A percentile compares a stretch with the other conserved stretches of the same genome.
Conservation (phyloP, 2,329 filamentous ascomycete genomes). For the Hypoxylon rubiginosum region DNA sequence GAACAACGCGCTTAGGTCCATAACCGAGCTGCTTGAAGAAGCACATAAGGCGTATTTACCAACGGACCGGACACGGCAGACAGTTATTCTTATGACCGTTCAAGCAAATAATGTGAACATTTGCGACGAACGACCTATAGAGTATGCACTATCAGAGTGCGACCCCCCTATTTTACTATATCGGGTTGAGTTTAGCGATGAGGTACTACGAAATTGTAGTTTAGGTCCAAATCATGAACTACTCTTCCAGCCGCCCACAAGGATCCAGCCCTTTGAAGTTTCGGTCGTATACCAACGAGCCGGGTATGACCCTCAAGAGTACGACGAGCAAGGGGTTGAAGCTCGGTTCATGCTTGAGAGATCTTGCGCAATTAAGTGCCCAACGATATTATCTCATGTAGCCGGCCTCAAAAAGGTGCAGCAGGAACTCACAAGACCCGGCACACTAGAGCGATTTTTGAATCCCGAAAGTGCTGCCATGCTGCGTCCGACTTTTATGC, state of each 20-base stretch:
- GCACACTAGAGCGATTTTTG: slow-evolving; percentile 53
- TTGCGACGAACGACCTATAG: slow-evolving; percentile 60
- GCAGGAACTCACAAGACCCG: slow-evolving; percentile 54
- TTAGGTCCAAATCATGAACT: slow-evolving; percentile 52
- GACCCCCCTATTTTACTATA: slow-evolving; percentile 52
- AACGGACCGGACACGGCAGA: slow-evolving; percentile 34
- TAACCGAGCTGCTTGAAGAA: slow-evolving; percentile 50
- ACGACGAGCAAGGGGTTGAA: slow-evolving; percentile 50
- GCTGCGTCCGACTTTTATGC: slow-evolving; percentile 54
- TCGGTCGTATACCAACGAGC: slow-evolving; percentile 60
- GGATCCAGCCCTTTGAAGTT: slow-evolving; percentile 52
- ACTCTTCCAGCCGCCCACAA: slow-evolving; percentile 52
- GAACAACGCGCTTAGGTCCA: slow-evolving; percentile 52
- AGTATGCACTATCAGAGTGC: slow-evolving; percentile 56
- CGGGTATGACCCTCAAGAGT: slow-evolving; percentile 58
- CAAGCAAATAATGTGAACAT: slow-evolving; percentile 61
- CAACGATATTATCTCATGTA: slow-evolving; percentile 57
- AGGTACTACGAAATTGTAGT: slow-evolving; percentile 50
- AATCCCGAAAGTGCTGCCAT: slow-evolving; percentile 43
- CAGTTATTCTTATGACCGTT: slow-evolving; percentile 59
- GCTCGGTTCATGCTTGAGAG: slow-evolving; percentile 54
- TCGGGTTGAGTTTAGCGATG: slow-evolving; percentile 54
- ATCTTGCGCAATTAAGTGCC: slow-evolving; percentile 60
- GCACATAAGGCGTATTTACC: slow-evolving; percentile 54
- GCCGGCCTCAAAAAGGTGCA: slow-evolving; percentile 60